Conservation (phyloP, 139 green algal species). For the Micractinium conductrix region DNA sequence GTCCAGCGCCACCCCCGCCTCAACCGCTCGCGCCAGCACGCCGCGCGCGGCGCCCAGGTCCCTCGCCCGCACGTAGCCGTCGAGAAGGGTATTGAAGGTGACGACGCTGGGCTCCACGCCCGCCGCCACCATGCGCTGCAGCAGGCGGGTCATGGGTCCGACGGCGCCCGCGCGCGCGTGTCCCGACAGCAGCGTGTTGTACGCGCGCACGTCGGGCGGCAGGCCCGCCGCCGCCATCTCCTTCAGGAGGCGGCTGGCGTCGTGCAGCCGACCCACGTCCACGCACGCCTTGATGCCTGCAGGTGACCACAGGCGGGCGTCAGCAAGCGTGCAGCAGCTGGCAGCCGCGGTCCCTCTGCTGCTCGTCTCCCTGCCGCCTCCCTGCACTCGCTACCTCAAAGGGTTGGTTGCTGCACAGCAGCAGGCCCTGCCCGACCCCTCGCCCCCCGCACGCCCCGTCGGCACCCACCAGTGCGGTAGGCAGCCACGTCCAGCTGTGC, state of each 20-base stretch:
- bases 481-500: conserved; percentile 53
- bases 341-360: not conserved
- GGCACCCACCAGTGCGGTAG: conserved; percentile 47
- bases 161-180: conserved; percentile 40
- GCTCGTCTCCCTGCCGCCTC: not conserved
- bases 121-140: conserved; percentile 51
- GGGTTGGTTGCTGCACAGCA: not conserved
- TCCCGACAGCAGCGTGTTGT: conserved; percentile 75
- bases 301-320: not conserved
- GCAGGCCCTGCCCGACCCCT: not conserved
- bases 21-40: conserved; percentile 45
- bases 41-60: conserved; percentile 50
- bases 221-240: not conserved
- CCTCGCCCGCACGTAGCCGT: conserved; percentile 55
- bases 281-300: conserved; percentile 75
- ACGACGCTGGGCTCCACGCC: conserved; percentile 49
- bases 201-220: conserved; percentile 50
- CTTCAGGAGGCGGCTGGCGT: conserved; percentile 63
- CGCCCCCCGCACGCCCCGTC: not conserved
- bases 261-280: conserved; percentile 43
- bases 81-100: conserved; percentile 76
- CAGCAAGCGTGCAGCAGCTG: not conserved
- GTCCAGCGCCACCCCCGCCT: conserved; percentile 58
- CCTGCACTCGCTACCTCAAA: not conserved
- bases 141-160: conserved; percentile 37